Evolutionary conservation across 179 eudicot species (phyloP).

Genomic region (Beta macrorhiza): DNA sequence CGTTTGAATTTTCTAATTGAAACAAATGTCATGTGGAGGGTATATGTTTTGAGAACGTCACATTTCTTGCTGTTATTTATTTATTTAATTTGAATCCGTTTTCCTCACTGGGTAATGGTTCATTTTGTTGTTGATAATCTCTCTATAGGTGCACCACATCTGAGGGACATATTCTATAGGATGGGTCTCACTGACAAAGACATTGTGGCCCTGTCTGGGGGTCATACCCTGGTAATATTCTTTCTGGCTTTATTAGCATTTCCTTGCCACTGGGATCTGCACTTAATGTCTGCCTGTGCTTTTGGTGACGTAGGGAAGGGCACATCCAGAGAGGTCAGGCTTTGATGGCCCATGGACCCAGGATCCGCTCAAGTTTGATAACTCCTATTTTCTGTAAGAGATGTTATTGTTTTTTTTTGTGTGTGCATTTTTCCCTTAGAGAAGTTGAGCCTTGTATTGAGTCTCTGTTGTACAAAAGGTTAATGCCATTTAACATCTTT

Average conservation of each 20-base stretch:
- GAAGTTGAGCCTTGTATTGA: not conserved
- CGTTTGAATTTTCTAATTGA: not conserved
- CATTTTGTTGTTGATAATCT: not conserved
- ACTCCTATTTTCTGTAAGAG: constrained; percentile 83
- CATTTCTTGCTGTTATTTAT: not conserved
- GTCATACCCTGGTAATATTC: constrained; percentile 64
- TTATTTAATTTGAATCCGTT: not conserved
- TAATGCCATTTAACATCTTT: constrained; percentile 14
- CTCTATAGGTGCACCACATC: constrained; percentile 59
- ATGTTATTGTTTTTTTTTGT: not conserved
- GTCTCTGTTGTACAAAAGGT: constrained; percentile 9
- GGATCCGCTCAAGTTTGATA: constrained; percentile 91
- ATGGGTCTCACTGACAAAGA: constrained; percentile 85
- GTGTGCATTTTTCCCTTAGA: not conserved
- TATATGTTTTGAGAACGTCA: not conserved
- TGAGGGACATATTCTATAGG: constrained; percentile 73
- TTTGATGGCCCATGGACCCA: constrained; percentile 97
- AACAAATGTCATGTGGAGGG: not conserved
- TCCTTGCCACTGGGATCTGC: constrained; percentile 11
- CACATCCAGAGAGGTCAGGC: constrained; percentile 95
- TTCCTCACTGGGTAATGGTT: not conserved
- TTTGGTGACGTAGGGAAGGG: constrained; percentile 70
- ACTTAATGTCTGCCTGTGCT: constrained; percentile 10
- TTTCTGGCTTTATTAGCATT: constrained; percentile 6
- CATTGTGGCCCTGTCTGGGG: constrained; percentile 78